Base-by-base conservation (phyloP, 257 asterid species). In the Primulina tabacum region DNA sequence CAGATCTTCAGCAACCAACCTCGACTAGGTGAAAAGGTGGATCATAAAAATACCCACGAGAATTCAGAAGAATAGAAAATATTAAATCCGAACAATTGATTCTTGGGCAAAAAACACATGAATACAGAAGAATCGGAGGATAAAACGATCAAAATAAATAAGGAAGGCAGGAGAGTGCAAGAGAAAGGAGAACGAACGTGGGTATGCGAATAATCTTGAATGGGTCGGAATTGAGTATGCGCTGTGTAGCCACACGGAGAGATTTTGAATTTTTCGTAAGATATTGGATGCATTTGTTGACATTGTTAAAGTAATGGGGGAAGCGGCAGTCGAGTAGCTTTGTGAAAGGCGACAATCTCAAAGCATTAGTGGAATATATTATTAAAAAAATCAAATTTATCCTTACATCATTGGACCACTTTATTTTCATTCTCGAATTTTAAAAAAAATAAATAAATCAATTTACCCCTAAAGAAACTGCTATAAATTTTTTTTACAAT, bases 1-100 rank as follows among this genome's bases (percentile, higher is more conserved):
- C 70, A 79, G 81, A 70, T 80, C 82, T 40, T 64, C 65, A 75
- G 43, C 65, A 35, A 62, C 38, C 52, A 29, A 55, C 34, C 60
- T 57, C 33, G 64, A 73, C 70, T 58, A 50, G 59, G 78, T 20
- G 67, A 64, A 73, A 65, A 65, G 60, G 71, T 28, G 78, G 78
- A 71, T 75, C 80, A 37, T 14, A 56, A 21, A 62, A 69, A 21
- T 33, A 12, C 63, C 71, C 59, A 56, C 64, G 69, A 71, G 37
- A 67, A 2, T 28, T 28, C 30, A 28, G 30, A 28, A 28, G 30
- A 28, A 28, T 2, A 28, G 0, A 28, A 28, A 28, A 28, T 28
- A 28, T 28, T 2, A 28, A 28, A 28, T 28, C 30, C 30, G 3
- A 28, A 28, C 30, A 28, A 30, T 10, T 52, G 35, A 67, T 40